Conservation (phyloP, 2,329 filamentous ascomycete genomes). For the Teratosphaeria epicoccoides region DNA sequence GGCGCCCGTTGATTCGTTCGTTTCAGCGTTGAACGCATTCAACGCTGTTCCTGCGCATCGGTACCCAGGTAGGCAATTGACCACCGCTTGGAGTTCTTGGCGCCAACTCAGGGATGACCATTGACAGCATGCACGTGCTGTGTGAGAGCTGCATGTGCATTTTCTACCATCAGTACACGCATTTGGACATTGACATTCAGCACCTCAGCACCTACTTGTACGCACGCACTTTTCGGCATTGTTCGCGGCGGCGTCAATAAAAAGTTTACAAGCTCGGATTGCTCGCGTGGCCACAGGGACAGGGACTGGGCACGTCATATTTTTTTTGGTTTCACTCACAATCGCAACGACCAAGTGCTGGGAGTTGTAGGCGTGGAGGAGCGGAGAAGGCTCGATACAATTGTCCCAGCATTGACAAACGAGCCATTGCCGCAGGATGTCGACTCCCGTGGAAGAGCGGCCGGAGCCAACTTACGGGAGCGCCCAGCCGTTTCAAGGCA, state of each 20-base stretch:
- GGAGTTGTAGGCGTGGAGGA: conserved; percentile 1
- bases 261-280: background rate
- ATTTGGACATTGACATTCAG: no score
- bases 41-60: no score
- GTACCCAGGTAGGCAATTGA: no score
- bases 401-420: background rate
- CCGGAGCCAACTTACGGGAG: conserved; percentile 24
- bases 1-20: no score
- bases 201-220: no score
- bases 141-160: no score
- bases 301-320: background rate
- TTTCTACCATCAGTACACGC: no score
- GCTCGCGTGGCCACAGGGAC: background rate
- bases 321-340: background rate
- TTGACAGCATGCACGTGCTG: no score
- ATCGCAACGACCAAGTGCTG: conserved; percentile 9
- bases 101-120: no score
- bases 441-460: conserved; percentile 25
- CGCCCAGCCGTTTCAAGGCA: conserved; percentile 14
- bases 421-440: conserved; percentile 13
- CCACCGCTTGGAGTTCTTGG: no score
- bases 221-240: background rate
- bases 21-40: no score
- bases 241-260: no score
- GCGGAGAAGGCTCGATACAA: background rate